Evolutionary conservation across 306 rosid species (phyloP), one percentile per base, ranked within the genome.

Genomic region (Lupinus albus): DNA sequence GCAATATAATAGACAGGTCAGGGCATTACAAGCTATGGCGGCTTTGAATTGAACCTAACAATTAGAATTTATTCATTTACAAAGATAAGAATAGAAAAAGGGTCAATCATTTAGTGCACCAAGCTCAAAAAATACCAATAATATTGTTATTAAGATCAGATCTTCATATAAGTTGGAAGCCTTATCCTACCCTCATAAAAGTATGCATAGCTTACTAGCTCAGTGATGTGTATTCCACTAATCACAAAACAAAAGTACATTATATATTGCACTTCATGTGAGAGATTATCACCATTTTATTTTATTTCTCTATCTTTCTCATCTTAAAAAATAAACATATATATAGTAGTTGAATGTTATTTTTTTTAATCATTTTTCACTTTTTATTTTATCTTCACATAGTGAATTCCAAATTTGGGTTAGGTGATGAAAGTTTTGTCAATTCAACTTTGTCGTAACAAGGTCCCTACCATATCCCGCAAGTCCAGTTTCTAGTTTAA

Each of bases 191-290:
- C 15, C 57, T 56, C 25, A 61, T 2, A 61, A 42, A n/a, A 14
- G 35, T 42, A 61, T 16, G 61, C 44, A 28, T 72, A 3, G 13
- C 53, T 48, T 39, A 18, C 44, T 71, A 38, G 46, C 9, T 72
- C 16, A n/a, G 16, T 72, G 45, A 73, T 73, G 63, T 53, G 61
- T n/a, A 21, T 18, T 62, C 45, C n/a, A 72, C 36, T 46, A 28
- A 57, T 56, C 38, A 38, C 10, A 53, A 8, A 68, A 52, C 5
- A 36, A 9, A 20, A 16, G 9, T 46, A n/a, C 33, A 33, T 33
- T 66, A 50, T 48, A 6, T 48, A 30, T 21, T 15, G 59, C 36
- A 6, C 20, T 5, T 11, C 63, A 68, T 53, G 73, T 42, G 16
- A 53, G 10, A 20, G 25, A 41, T 9, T 20, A 8, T 13, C 42